Conservation (phyloP, 1,284 basidiomycete species). For the Lignosus rhinocerotis region DNA sequence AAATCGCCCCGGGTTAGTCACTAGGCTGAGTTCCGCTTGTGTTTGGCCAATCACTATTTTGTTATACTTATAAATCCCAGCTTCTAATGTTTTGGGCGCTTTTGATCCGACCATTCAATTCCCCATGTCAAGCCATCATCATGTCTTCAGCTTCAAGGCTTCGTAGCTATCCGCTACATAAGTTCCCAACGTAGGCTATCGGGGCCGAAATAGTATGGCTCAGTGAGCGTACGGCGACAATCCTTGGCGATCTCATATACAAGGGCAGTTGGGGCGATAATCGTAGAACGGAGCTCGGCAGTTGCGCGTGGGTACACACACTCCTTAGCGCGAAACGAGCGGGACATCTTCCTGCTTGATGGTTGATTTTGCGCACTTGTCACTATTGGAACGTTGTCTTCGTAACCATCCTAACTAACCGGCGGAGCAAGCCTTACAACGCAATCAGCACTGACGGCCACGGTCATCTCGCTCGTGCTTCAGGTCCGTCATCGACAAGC, state of each 20-base stretch:
- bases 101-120: background rate
- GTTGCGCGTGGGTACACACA: background rate
- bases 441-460: background rate
- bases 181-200: background rate
- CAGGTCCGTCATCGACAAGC: background rate
- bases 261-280: too few species aligned
- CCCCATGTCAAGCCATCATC: background rate
- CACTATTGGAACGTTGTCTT: background rate
- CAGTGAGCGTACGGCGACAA: too few species aligned
- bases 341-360: background rate
- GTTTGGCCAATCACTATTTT: slow-evolving; percentile 19
- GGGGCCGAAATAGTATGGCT: background rate
- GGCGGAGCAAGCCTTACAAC: background rate
- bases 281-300: too few species aligned
- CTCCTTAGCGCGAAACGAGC: background rate
- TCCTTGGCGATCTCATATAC: too few species aligned
- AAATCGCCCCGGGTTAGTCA: slow-evolving; percentile 21
- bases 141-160: too few species aligned
- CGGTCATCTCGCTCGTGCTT: background rate
- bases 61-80: slow-evolving; percentile 10
- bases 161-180: background rate
- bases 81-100: background rate
- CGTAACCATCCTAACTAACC: background rate
- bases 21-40: slow-evolving; percentile 13
- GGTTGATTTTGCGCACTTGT: background rate